Conservation (phyloP, 2,329 filamentous ascomycete genomes). For the Aspergillus ochraceus region DNA sequence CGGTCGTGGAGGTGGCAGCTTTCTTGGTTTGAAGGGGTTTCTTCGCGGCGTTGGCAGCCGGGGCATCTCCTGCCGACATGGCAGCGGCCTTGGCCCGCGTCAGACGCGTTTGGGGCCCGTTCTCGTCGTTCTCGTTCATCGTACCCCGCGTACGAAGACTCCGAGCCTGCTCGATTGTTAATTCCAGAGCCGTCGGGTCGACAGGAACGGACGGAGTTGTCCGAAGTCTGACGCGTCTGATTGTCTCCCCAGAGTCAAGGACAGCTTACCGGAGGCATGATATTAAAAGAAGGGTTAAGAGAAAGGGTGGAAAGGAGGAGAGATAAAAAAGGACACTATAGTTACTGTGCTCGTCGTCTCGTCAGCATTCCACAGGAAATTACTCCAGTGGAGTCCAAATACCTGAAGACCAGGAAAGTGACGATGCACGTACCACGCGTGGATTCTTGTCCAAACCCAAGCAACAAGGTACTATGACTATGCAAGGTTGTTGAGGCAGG, state of each 20-base stretch:
- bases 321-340: conserved; percentile 26
- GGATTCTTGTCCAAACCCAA: conserved; percentile 30
- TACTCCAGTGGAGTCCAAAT: conserved; percentile 35
- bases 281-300: conserved; percentile 28
- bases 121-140: conserved; percentile 95
- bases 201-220: not conserved
- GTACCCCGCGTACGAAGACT: conserved; percentile 71
- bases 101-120: conserved; percentile 74
- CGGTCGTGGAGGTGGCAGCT: conserved; percentile 48
- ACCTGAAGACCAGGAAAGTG: conserved; percentile 27
- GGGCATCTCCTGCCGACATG: conserved; percentile 45
- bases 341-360: conserved; percentile 25
- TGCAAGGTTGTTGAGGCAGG: conserved; percentile 19
- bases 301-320: conserved; percentile 21
- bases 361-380: conserved; percentile 38
- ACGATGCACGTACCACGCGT: conserved; percentile 39
- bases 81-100: conserved; percentile 91
- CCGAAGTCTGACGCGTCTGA: conserved; percentile 15
- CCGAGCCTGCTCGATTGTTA: conserved; percentile 61
- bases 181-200: conserved; percentile 20
- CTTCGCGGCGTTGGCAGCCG: conserved; percentile 62
- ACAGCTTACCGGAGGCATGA: conserved; percentile 59
- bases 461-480: conserved; percentile 22
- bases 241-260: conserved; percentile 5
- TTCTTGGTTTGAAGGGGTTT: conserved; percentile 73